These are phyloP conservation scores for Suillus americanus DNA, from an alignment of 768 basidiomycete genomes.

Conservation along the genomic window DNA sequence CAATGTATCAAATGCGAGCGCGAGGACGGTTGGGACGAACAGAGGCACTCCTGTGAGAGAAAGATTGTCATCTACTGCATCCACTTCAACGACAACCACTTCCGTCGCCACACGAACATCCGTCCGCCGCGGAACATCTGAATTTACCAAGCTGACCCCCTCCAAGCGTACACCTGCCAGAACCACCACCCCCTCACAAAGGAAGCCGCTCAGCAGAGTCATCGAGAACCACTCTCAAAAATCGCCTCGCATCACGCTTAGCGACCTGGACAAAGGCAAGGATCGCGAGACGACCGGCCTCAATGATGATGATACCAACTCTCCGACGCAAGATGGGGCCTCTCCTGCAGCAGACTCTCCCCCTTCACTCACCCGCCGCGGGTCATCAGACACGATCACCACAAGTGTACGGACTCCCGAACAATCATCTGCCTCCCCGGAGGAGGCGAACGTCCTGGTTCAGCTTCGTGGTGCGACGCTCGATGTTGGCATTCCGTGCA, in stretches of 20 bases:
- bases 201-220: slow-evolving; percentile 13
- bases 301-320: neutral
- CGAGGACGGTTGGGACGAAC: slow-evolving; percentile 29
- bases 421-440: slow-evolving; percentile 24
- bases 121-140: slow-evolving; percentile 23
- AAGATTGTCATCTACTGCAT: slow-evolving; percentile 25
- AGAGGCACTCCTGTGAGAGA: slow-evolving; percentile 8
- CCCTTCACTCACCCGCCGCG: slow-evolving; percentile 21
- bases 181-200: neutral
- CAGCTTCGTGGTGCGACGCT: slow-evolving; percentile 67
- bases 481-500: slow-evolving; percentile 87
- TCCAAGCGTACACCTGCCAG: slow-evolving; percentile 1
- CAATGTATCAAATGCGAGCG: slow-evolving; percentile 30
- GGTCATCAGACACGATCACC: slow-evolving; percentile 29
- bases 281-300: neutral
- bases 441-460: slow-evolving; percentile 15
- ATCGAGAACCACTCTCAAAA: slow-evolving; percentile 9
- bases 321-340: neutral
- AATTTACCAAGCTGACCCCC: slow-evolving; percentile 23
- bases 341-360: slow-evolving; percentile 3
- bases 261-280: slow-evolving; percentile 6
- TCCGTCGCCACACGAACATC: slow-evolving; percentile 19
- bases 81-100: slow-evolving; percentile 3
- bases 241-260: neutral
- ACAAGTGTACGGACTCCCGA: slow-evolving; percentile 19